Base-by-base conservation (phyloP, 1,284 basidiomycete genomes). In the Anthracocystis panici-leucophaei region DNA sequence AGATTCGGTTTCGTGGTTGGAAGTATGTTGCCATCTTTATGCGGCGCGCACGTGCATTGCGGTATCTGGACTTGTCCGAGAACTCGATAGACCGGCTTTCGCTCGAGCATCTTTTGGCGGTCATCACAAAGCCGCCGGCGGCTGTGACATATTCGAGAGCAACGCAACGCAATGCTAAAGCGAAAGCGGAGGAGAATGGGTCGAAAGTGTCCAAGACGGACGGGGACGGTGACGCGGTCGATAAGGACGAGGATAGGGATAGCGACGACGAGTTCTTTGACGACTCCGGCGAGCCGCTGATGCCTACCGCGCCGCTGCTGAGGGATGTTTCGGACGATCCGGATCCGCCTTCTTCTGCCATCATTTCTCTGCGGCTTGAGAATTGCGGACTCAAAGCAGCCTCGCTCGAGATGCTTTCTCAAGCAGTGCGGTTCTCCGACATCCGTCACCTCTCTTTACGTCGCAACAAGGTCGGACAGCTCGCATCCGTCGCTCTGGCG, bases 51-150 rank as follows among this genome's bases (percentile, higher is more conserved):
- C 90, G 89, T 76, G 89, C 87, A 52, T 86, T 98, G 12, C 91
- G 89, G 67, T 96, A 94, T 80, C 85, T 98, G 35, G 95, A 99
- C 83, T 86, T 99, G 25, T 95, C 94, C 1, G 93, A 94, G 70
- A 97, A 93, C 74, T 86, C 87, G 2, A 87, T 98, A 75, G 95
- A 98, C 84, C 93, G 92, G 83, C 23, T 66, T 2, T 66, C 75
- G 51, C 87, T 94, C 21, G 94, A 97, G 68, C 92, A 91, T 71
- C 89, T 97, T 42, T 90, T 93, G 0, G 89, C 89, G 38, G 91
- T 92, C 16, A 65, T 86, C 51, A 55, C 75, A 0, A 82, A 80
- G 33, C 61, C 64, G 27, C 53, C 65, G 12, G 55, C 63, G 5
- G 41, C 51, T 52, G 40, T 67, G n/a, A 49, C 59, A 11, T 44